Conservation (phyloP, 345 rosid species). For the Brassica nigra region DNA sequence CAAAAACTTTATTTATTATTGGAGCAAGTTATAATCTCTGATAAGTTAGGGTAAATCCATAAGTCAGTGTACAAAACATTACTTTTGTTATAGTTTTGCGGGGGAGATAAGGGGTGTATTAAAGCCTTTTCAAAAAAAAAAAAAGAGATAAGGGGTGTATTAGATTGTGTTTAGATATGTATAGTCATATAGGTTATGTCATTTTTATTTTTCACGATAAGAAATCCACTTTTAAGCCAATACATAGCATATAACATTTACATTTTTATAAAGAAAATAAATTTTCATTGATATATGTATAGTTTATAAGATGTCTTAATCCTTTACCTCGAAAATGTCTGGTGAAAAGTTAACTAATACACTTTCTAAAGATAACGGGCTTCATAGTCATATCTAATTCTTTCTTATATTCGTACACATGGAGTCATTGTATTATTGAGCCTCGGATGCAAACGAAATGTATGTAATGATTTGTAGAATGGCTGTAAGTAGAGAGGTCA, state of each 20-base stretch:
- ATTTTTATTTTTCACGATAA: not conserved
- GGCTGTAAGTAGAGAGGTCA: not conserved
- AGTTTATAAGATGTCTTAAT: conserved; percentile 17
- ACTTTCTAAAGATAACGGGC: conserved; percentile 5
- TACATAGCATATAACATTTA: not conserved
- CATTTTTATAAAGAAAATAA: not conserved
- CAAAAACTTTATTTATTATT: not conserved
- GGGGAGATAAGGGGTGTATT: not conserved
- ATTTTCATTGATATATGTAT: not conserved
- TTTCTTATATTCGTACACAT: not conserved
- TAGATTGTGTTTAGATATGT: no score
- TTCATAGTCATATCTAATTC: conserved; percentile 4
- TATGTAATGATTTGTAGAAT: not conserved
- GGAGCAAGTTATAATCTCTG: not conserved
- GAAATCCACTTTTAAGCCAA: not conserved
- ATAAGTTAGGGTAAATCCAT: not conserved
- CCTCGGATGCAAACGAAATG: not conserved
- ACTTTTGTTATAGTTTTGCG: not conserved
- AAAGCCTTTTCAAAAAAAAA: not conserved
- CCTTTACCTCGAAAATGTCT: conserved; percentile 16
- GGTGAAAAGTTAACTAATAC: conserved; percentile 17
- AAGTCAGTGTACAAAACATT: not conserved
- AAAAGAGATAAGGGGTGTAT: no score
- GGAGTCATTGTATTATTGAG: conserved; percentile 19
- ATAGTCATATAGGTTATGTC: not conserved